Evolutionary conservation across 306 rosid genomes (phyloP), one percentile per base, ranked within the genome.

Genomic region (Ormosia emarginata): DNA sequence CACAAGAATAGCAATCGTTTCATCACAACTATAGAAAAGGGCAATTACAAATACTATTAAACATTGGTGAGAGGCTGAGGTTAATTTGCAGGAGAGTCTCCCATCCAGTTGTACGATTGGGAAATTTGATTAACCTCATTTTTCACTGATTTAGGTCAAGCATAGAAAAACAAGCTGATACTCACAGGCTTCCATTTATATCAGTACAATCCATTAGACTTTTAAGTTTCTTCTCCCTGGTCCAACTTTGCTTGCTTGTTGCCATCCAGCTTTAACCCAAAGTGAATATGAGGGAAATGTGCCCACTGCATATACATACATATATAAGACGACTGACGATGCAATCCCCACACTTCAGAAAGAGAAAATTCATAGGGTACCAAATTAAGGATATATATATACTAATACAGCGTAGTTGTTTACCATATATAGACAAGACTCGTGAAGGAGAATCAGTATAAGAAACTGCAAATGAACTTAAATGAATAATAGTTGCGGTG

Each of bases 221-320:
- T 93, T 82, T 89, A 86, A 78, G 87, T 70, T 63, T 82, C 90
- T 84, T 91, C 90, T 3, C 75, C 93, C 53, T 86, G 91, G 65
- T 91, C 93, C 87, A 82, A 67, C 81, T 87, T 95, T 78, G 82
- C 90, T 86, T 95, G 86, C 84, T 85, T 90, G 82, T 78, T 87
- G 33, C 92, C 93, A 80, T 93, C 97, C 84, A 88, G 77, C 87
- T 94, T 94, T 83, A 86, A 85, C 24, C 95, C 98, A 88, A 90
- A 95, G 89, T 90, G 94, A 81, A 95, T 92, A 89, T 90, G 98
- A 79, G 99, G 99, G 82, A 93, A 92, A 93, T 95, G 99, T 84
- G 99, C 99, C 99, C 99, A 95, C 99, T 95, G 94, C 90, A 83
- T 70, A 44, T 52, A 34, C 55, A 67, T 46, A 24, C 24, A 9